phyloP scores from a whole-genome alignment of 2,329 filamentous ascomycete genomes.

The Emergomyces orientalis region DNA sequence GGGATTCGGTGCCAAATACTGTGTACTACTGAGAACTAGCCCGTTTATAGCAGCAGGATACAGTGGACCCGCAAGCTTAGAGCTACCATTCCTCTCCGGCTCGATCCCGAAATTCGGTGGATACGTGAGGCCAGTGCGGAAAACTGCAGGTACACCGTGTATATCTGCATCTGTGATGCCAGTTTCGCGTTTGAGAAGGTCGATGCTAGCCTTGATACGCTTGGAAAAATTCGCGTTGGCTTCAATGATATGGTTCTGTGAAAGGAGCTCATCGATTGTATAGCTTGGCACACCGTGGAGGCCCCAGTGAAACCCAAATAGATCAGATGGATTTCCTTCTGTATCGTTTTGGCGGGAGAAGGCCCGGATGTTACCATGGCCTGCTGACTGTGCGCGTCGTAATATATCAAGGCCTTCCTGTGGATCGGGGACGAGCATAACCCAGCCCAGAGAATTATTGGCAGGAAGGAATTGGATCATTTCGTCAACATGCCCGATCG shows the following conservation, averaged over 20 bases:
- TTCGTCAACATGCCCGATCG: conserved; percentile 28
- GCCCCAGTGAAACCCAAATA: conserved; percentile 7
- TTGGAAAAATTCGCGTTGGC: conserved; percentile 9
- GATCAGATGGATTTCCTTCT: background rate
- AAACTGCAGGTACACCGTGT: conserved; percentile 9
- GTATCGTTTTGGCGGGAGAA: conserved; percentile 12
- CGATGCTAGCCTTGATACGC: conserved; percentile 8
- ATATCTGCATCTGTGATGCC: conserved; percentile 12
- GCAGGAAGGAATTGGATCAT: conserved; percentile 28
- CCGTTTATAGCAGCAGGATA: conserved; percentile 14
- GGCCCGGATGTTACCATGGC: conserved; percentile 18
- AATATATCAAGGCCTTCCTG: conserved; percentile 21
- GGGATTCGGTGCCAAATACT: conserved; percentile 16
- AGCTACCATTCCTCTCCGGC: conserved; percentile 4
- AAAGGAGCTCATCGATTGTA: conserved; percentile 11
- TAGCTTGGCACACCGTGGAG: conserved; percentile 12
- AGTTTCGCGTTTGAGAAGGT: conserved; percentile 10
- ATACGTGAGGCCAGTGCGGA: conserved; percentile 6
- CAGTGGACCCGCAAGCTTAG: conserved; percentile 5
- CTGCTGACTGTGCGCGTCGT: conserved; percentile 15
- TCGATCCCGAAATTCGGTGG: background rate
- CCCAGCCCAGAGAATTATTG: conserved; percentile 18
- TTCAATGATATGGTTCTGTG: conserved; percentile 1
- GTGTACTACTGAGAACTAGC: conserved; percentile 12
- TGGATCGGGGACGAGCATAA: conserved; percentile 19